phyloP scores from a whole-genome alignment of 1,139 yeast species.

The Hansenula sp. region DNA sequence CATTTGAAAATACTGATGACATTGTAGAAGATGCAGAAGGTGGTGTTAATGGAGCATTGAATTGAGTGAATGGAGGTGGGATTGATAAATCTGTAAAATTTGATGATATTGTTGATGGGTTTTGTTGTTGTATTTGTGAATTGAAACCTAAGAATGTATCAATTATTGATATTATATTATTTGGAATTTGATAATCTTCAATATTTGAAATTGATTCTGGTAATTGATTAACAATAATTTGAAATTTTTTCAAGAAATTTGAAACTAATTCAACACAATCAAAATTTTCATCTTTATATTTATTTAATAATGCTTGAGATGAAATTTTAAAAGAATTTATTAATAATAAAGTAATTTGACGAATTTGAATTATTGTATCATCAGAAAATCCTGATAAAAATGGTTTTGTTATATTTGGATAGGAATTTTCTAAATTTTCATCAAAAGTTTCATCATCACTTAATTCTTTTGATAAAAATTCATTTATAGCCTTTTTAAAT shows the following conservation, averaged over 20 bases:
- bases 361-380: conserved; percentile 36
- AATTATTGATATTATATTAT: conserved; percentile 10
- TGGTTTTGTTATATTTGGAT: conserved; percentile 42
- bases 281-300: conserved; percentile 33
- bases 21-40: conserved; percentile 23
- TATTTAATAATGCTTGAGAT: conserved; percentile 52
- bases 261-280: conserved; percentile 9
- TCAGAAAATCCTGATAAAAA: conserved; percentile 49
- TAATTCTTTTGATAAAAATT: conserved; percentile 13
- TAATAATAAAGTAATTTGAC: conserved; percentile 42
- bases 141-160: conserved; percentile 16
- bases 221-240: conserved; percentile 4
- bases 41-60: conserved; percentile 15
- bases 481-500: conserved; percentile 17
- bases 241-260: conserved; percentile 6
- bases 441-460: conserved; percentile 21
- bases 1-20: conserved; percentile 19
- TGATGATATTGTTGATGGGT: conserved; percentile 3
- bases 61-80: conserved; percentile 3
- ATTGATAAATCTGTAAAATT: neutral
- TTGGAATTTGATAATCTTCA: conserved; percentile 10
- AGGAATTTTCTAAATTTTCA: conserved; percentile 29
- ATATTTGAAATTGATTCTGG: conserved; percentile 10
- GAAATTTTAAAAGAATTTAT: conserved; percentile 41
- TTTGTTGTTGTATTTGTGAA: neutral